Conservation (phyloP, 257 asterid genomes). For the Solanum megistacrolobum region DNA sequence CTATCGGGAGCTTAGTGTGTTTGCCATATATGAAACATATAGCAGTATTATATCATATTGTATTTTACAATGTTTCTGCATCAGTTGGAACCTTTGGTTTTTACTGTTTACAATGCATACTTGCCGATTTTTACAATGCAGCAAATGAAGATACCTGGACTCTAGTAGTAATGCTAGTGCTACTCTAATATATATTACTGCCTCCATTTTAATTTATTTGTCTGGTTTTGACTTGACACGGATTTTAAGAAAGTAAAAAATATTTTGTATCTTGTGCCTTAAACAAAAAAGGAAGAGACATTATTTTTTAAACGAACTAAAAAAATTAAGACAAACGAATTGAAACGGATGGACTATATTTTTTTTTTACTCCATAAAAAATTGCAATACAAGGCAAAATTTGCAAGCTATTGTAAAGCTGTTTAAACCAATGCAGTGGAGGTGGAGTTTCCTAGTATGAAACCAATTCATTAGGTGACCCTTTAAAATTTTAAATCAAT, state of each 20-base stretch:
- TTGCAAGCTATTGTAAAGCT: not conserved
- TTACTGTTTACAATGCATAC: not conserved
- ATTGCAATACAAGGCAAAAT: not conserved
- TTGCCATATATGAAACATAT: not conserved
- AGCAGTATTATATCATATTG: not conserved
- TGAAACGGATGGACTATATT: not conserved
- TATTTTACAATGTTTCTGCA: not conserved
- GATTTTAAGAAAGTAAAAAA: no score
- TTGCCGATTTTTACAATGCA: not conserved
- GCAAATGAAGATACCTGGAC: not conserved
- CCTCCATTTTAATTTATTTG: not conserved
- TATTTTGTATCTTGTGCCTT: not conserved
- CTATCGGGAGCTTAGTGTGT: not conserved
- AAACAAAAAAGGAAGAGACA: not conserved
- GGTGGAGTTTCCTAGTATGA: not conserved
- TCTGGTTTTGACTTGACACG: not conserved
- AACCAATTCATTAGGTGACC: not conserved
- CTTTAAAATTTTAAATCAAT: not conserved
- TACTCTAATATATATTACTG: not conserved
- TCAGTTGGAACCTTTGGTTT: not conserved
- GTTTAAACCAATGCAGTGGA: not conserved
- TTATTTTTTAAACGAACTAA: no score
- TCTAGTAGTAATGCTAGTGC: not conserved
- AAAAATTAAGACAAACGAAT: not conserved
- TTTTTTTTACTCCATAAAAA: not conserved